Percentiles rank a stretch among this genome's conserved stretches.
Evolutionary conservation across 345 rosid genomes (phyloP).

Genomic region (Sisymbrium irio): DNA sequence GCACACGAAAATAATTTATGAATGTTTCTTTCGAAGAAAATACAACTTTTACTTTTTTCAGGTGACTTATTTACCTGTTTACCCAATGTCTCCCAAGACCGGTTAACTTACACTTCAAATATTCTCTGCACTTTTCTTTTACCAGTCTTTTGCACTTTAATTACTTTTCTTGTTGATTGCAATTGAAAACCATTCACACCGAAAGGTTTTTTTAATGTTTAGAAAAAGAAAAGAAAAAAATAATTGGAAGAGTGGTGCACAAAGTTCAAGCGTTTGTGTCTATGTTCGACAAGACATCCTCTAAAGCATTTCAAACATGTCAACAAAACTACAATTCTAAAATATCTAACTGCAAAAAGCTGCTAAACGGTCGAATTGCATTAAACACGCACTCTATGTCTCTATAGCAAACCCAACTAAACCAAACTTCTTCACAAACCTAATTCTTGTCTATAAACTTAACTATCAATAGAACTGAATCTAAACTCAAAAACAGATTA

Average conservation of each 20-base stretch:
- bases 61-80: constrained; percentile 26
- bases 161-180: constrained; percentile 10
- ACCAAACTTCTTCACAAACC: neutral
- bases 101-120: constrained; percentile 30
- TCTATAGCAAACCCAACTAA: neutral
- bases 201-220: constrained; percentile 4
- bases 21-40: neutral
- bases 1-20: too few relatives aligned
- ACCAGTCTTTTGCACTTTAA: constrained; percentile 32
- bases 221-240: neutral
- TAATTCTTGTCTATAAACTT: neutral
- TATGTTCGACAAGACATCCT: constrained; percentile 33
- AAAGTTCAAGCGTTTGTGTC: constrained; percentile 34
- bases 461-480: neutral
- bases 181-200: constrained; percentile 22
- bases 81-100: constrained; percentile 23
- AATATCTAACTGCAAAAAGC: constrained; percentile 27
- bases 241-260: constrained; percentile 32
- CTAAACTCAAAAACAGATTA: neutral
- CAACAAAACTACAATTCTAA: constrained; percentile 18
- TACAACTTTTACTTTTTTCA: constrained; percentile 19
- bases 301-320: constrained; percentile 29
- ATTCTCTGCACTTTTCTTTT: constrained; percentile 37
- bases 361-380: constrained; percentile 30
- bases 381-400: constrained; percentile 14